Percentiles rank a stretch among this genome's conserved stretches.
Conservation (phyloP, 768 basidiomycete genomes). For the Exsudoporus frostii region DNA sequence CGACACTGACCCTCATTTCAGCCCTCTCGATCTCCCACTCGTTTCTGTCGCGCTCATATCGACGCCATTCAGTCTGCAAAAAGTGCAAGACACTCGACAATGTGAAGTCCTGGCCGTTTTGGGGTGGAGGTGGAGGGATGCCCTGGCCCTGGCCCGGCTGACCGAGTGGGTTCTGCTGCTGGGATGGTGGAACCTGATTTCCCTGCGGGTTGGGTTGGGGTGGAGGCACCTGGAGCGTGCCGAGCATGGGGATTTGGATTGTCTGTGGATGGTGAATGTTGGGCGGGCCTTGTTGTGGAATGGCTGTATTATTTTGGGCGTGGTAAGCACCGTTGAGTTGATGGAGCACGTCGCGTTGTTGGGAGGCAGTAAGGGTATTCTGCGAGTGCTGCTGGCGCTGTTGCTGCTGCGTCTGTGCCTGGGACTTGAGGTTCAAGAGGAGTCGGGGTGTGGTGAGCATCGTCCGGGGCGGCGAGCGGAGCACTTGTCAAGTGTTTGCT, state of each 20-base stretch:
- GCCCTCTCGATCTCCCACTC: conserved; percentile 99
- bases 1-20: conserved; percentile 87
- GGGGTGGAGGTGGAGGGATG: conserved; percentile 73
- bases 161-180: conserved; percentile 54
- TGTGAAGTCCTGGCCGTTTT: conserved; percentile 89
- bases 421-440: conserved; percentile 32
- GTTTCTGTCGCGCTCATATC: conserved; percentile 97
- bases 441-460: conserved; percentile 35
- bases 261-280: conserved; percentile 38
- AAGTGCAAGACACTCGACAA: conserved; percentile 95
- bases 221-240: conserved; percentile 63
- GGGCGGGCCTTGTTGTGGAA: conserved; percentile 23
- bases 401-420: conserved; percentile 19
- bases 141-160: conserved; percentile 53
- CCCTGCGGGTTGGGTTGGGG: conserved; percentile 40
- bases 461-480: conserved; percentile 19
- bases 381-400: conserved; percentile 27
- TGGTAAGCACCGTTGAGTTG: conserved; percentile 32
- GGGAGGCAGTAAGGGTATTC: conserved; percentile 24
- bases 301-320: conserved; percentile 18
- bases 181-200: conserved; percentile 43
- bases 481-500: conserved; percentile 26
- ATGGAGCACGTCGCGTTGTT: conserved; percentile 30
- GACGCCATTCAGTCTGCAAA: conserved; percentile 95
- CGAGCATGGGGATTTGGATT: conserved; percentile 68